Conservation (phyloP, 2,329 filamentous ascomycete species). For the Endoconidiophora laricicola region DNA sequence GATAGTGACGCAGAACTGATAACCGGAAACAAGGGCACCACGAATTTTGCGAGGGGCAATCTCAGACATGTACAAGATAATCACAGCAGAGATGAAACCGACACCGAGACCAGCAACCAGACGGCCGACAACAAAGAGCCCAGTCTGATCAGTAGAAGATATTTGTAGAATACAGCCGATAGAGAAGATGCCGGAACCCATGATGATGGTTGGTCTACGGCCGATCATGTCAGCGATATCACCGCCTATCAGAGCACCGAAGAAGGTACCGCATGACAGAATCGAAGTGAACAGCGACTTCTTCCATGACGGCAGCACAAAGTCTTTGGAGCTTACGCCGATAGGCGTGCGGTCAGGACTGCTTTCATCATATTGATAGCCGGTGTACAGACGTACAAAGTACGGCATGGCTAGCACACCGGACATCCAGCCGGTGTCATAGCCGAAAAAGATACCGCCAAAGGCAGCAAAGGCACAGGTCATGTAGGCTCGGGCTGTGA, state of each 20-base stretch:
- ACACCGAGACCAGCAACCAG: slow-evolving; percentile 62
- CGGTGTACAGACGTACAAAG: slow-evolving; percentile 31
- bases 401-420: slow-evolving; percentile 37
- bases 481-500: slow-evolving; percentile 51
- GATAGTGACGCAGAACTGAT: slow-evolving; percentile 71
- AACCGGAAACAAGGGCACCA: slow-evolving; percentile 63
- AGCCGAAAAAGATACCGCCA: slow-evolving; percentile 62
- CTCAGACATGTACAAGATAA: slow-evolving; percentile 79
- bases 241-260: slow-evolving; percentile 61
- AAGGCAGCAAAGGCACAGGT: slow-evolving; percentile 56
- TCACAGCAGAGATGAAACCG: slow-evolving; percentile 63
- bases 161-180: slow-evolving; percentile 54
- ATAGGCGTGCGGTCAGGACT: slow-evolving; percentile 29
- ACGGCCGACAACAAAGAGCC: slow-evolving; percentile 55
- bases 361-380: slow-evolving; percentile 16
- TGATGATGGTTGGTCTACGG: slow-evolving; percentile 55
- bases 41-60: slow-evolving; percentile 58
- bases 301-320: slow-evolving; percentile 19
- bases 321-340: slow-evolving; percentile 20
- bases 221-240: slow-evolving; percentile 62
- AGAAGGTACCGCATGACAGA: slow-evolving; percentile 62
- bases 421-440: slow-evolving; percentile 62
- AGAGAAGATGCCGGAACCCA: slow-evolving; percentile 54
- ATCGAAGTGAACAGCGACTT: slow-evolving; percentile 53
- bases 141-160: slow-evolving; percentile 27